A percentile compares a stretch with the other conserved stretches of the same genome.
Evolutionary conservation across 139 green algal genomes (phyloP).

Genomic region (Chlorella sp.): DNA sequence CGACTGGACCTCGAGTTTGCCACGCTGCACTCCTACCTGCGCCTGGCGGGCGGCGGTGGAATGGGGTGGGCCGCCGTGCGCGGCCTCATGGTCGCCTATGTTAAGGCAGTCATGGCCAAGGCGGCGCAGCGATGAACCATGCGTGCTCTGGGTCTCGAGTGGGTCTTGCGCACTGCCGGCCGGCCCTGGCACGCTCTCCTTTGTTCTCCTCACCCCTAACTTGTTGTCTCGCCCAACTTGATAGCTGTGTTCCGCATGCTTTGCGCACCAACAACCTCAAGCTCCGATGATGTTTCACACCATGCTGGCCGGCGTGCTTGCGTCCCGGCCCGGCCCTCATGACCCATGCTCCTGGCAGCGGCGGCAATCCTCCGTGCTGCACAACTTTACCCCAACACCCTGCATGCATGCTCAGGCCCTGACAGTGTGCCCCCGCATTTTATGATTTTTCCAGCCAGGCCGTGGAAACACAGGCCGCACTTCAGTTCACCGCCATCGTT

Average conservation of each 20-base stretch:
- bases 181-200: neutral
- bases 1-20: conserved; percentile 32
- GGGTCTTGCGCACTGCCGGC: neutral
- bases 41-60: neutral
- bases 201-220: neutral
- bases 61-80: neutral
- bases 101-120: conserved; percentile 4
- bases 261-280: too few species aligned
- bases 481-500: too few species aligned
- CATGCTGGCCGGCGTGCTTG: too few species aligned
- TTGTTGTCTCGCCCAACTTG: neutral
- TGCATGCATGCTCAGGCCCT: too few species aligned
- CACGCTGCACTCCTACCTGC: conserved; percentile 33
- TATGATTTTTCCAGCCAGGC: too few species aligned
- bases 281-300: too few species aligned
- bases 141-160: neutral
- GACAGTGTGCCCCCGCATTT: too few species aligned
- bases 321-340: too few species aligned
- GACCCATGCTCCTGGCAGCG: too few species aligned
- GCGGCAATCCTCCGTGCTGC: too few species aligned
- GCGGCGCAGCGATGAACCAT: neutral
- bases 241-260: neutral
- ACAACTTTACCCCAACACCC: too few species aligned
- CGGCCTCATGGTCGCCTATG: conserved; percentile 14
- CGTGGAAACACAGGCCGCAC: too few species aligned